Base-by-base conservation (phyloP, 208 protist species). In the Leishmania braziliensis region DNA sequence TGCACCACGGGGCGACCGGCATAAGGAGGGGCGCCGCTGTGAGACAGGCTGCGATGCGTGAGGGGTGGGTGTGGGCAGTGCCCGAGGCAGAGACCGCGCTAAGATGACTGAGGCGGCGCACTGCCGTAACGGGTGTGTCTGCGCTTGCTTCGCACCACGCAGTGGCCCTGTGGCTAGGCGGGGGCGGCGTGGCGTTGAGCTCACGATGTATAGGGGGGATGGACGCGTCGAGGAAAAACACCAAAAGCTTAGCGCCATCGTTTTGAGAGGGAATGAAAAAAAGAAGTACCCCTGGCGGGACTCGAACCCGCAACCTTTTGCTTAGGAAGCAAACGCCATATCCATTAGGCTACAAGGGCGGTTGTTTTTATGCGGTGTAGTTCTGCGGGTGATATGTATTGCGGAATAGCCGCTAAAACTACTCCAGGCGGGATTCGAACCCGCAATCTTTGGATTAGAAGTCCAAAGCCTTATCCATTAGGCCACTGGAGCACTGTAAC, bases 361-460 rank as follows among this genome's bases (percentile, higher is more conserved):
- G 36, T 26, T 53, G 16, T 26, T 9, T 20, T 0, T 0, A 68
- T 20, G 23, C 12, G 0, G 9, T 36, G 62, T 68, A 0, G 14
- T 68, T 50, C n/a, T 36, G 6, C n/a, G 2, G 20, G n/a, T 26
- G 0, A 33, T n/a, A 0, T 9, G 20, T 26, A 9, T 68, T 26
- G 62, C 0, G 43, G 43, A 46, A 6, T 0, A 23, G 9, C 5
- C 20, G 0, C 9, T 63, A 88, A 93, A 87, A 79, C 29, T 93
- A 96, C 92, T 90, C 89, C 89, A 91, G 92, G 90, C 90, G 92
- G 91, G 92, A 95, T 84, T 96, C 90, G 92, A 96, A 96, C 92
- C 90, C 92, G 90, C 92, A 96, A 95, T 92, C 91, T 93, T 93
- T 93, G 89, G 92, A 91, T 96, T 96, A 96, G 92, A 92, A 96